Conservation (phyloP, 352 stramenopile genomes). For the Globisporangium perplexum region DNA sequence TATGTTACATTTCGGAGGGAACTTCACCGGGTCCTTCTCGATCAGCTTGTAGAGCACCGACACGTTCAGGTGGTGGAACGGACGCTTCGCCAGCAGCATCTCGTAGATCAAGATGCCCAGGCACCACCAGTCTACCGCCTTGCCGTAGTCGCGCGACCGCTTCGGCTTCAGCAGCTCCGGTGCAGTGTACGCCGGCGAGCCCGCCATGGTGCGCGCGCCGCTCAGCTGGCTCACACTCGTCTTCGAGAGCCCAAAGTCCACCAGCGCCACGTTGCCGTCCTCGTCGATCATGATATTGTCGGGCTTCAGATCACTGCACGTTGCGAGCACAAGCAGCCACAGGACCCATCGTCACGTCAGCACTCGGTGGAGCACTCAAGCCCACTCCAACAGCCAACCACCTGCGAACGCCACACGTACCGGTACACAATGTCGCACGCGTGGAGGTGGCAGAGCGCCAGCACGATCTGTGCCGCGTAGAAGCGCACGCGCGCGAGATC, state of each 20-base stretch:
- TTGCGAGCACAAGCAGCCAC: background rate
- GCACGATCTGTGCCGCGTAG: slow-evolving; percentile 90
- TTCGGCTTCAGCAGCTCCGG: slow-evolving; percentile 82
- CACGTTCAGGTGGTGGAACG: slow-evolving; percentile 89
- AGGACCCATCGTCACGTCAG: background rate
- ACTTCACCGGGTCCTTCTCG: slow-evolving; percentile 84
- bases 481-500: slow-evolving; percentile 80
- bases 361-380: background rate
- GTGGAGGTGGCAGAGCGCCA: slow-evolving; percentile 89
- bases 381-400: background rate
- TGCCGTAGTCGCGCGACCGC: slow-evolving; percentile 80
- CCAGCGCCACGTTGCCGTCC: slow-evolving; percentile 91
- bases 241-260: slow-evolving; percentile 94
- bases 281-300: slow-evolving; percentile 95
- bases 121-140: slow-evolving; percentile 86
- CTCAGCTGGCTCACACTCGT: slow-evolving; percentile 85
- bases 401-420: slow-evolving; percentile 6
- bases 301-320: slow-evolving; percentile 87
- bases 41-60: slow-evolving; percentile 91
- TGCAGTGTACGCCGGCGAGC: slow-evolving; percentile 76
- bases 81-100: slow-evolving; percentile 88
- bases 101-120: slow-evolving; percentile 90
- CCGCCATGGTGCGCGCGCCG: slow-evolving; percentile 80
- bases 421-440: slow-evolving; percentile 94
- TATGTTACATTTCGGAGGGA: slow-evolving; percentile 69